Conservation (phyloP, 768 basidiomycete species). For the Leucocoprinus birnbaumii region DNA sequence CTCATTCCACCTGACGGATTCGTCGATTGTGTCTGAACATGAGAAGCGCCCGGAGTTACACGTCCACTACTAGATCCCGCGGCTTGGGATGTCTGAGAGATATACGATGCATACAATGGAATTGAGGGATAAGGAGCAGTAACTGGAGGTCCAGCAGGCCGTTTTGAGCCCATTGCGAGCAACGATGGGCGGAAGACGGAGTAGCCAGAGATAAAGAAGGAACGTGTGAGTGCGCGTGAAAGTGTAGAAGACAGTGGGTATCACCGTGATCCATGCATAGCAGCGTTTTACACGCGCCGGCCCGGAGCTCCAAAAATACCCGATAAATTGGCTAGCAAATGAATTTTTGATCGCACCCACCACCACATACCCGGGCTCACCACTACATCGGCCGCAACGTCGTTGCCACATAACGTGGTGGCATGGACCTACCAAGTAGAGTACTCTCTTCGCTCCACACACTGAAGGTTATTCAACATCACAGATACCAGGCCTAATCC, state of each 20-base stretch:
- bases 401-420: too few relatives aligned
- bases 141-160: background rate
- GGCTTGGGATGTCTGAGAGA: background rate
- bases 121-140: background rate
- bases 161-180: slow-evolving; percentile 4
- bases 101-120: background rate
- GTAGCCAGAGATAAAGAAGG: background rate
- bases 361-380: too few relatives aligned
- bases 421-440: slow-evolving; percentile 6
- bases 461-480: background rate
- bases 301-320: background rate
- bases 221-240: background rate
- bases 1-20: background rate
- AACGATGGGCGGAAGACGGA: background rate
- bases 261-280: background rate
- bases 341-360: too few relatives aligned
- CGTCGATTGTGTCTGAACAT: background rate
- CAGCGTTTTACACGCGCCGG: slow-evolving; percentile 1
- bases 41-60: background rate
- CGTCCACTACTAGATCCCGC: background rate
- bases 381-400: too few relatives aligned
- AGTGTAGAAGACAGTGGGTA: background rate
- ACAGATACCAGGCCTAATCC: slow-evolving; percentile 5
- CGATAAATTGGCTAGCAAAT: too few relatives aligned
- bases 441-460: background rate